These are phyloP conservation scores for Alternaria gansuensis DNA, from an alignment of 2,329 filamentous ascomycete species.

Conservation along the genomic window DNA sequence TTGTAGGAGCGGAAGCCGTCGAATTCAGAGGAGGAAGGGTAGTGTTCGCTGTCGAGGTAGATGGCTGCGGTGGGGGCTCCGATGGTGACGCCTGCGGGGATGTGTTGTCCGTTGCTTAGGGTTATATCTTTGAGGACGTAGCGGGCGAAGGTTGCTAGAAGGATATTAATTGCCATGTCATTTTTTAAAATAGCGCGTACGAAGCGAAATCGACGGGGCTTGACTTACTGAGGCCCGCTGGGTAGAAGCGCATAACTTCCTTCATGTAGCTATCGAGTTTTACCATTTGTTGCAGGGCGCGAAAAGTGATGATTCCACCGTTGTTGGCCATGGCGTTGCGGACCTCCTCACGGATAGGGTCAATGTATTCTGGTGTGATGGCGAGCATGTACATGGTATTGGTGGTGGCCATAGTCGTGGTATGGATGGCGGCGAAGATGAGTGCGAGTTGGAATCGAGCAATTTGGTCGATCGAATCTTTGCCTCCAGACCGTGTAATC, in stretches of 20 bases:
- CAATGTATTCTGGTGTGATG: conserved; percentile 52
- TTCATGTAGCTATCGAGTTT: conserved; percentile 53
- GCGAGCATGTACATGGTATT: conserved; percentile 47
- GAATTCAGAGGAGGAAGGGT: conserved; percentile 38
- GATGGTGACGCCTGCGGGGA: conserved; percentile 49
- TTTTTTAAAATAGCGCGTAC: neutral
- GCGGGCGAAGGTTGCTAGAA: conserved; percentile 57
- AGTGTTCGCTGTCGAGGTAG: conserved; percentile 36
- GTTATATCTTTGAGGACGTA: conserved; percentile 62
- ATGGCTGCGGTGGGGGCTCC: conserved; percentile 44
- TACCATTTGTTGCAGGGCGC: conserved; percentile 46
- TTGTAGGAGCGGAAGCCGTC: conserved; percentile 48
- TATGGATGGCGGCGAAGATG: conserved; percentile 47
- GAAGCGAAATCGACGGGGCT: too few relatives aligned
- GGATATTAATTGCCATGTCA: neutral
- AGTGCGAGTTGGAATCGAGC: conserved; percentile 35
- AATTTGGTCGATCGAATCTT: conserved; percentile 10
- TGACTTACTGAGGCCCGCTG: conserved; percentile 35
- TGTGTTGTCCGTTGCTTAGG: conserved; percentile 64
- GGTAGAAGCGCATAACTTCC: conserved; percentile 42
- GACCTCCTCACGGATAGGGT: conserved; percentile 55
- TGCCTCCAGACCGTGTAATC: conserved; percentile 35
- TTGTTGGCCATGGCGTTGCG: conserved; percentile 51
- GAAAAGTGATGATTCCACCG: conserved; percentile 39
- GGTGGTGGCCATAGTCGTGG: conserved; percentile 39